A percentile compares a stretch with the other conserved stretches of the same genome.
phyloP scores from a whole-genome alignment of 371 early-diverging fungal species.

The Chytridium lagenaria region DNA sequence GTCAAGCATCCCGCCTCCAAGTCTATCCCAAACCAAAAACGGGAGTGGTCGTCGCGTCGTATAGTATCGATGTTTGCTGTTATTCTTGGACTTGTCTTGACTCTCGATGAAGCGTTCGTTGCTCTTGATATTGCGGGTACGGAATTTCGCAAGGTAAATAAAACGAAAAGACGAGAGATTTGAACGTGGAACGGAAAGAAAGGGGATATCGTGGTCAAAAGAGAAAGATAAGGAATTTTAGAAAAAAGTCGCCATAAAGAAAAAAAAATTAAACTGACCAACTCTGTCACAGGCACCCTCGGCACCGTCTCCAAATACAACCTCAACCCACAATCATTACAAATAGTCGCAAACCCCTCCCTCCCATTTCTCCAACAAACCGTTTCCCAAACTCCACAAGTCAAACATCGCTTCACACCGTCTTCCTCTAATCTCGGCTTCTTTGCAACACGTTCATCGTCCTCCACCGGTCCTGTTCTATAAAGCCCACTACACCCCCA shows the following conservation, averaged over 20 bases:
- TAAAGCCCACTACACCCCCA: conserved; percentile 17
- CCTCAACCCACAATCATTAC: conserved; percentile 19
- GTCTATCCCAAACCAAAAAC: conserved; percentile 17
- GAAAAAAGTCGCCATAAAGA: no score
- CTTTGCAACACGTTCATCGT: neutral
- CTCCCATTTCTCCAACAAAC: conserved; percentile 14
- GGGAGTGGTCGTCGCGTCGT: conserved; percentile 21
- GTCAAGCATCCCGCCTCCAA: conserved; percentile 21
- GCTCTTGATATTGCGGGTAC: no score
- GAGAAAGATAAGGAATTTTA: neutral
- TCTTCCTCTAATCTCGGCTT: no score
- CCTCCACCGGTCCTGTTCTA: conserved; percentile 12
- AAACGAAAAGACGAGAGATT: no score
- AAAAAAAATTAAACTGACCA: neutral
- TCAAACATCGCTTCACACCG: neutral
- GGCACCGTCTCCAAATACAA: conserved; percentile 19
- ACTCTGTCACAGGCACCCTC: conserved; percentile 11
- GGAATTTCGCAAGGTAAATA: no score
- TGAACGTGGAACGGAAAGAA: neutral
- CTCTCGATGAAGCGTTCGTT: conserved; percentile 20
- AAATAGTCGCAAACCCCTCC: neutral
- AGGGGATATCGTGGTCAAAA: neutral
- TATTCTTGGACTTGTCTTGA: conserved; percentile 20
- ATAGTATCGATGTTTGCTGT: conserved; percentile 15
- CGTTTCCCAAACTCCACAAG: neutral